Base-by-base conservation (phyloP, 495 filamentous ascomycete genomes). In the Trichoderma virens region DNA sequence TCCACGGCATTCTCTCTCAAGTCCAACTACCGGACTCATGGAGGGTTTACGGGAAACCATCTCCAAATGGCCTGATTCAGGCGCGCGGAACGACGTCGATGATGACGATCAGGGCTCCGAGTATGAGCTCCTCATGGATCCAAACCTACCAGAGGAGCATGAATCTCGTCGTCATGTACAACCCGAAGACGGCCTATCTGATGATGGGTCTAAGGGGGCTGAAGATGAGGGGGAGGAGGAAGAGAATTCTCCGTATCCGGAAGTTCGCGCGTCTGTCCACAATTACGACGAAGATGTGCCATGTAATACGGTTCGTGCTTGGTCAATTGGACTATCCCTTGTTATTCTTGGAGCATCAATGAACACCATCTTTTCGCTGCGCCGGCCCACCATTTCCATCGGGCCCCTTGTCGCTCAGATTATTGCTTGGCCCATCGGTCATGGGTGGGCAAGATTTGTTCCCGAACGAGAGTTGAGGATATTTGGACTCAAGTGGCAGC, bases 301-400 rank as follows among this genome's bases (percentile, higher is more conserved):
- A 25, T 82, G 79, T 68, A 91, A 89, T 71, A 91, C 89, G 6
- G 71, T 92, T 51, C 84, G 89, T 38, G 88, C 88, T 38, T 92
- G 89, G 89, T 70, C 80, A 3, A 86, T 92, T 64, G 89, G 89
- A 4, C 69, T 92, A 66, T 45, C 85, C 4, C 77, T 90, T 23
- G 82, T 87, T 9, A 80, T 88, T 4, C 75, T 91, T 39, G 88
- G 85, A 16, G 86, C 88, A 9, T 83, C 79, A 0, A 76, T 89
- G 74, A 91, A 92, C 74, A 85, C 85, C 62, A 75, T 90, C 25
- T 90, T 91, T 75, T 88, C 85, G 56, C 73, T 91, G 70, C 83
- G 87, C 68, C 79, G 83, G 66, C 88, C 77, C 0, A 84, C 84
- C 56, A 88, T 91, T 65, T 83, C 81, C 20, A 81, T 91, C 62